Conservation (phyloP, 202 grass and related monocot species). For the Cymbopogon flexuosus region DNA sequence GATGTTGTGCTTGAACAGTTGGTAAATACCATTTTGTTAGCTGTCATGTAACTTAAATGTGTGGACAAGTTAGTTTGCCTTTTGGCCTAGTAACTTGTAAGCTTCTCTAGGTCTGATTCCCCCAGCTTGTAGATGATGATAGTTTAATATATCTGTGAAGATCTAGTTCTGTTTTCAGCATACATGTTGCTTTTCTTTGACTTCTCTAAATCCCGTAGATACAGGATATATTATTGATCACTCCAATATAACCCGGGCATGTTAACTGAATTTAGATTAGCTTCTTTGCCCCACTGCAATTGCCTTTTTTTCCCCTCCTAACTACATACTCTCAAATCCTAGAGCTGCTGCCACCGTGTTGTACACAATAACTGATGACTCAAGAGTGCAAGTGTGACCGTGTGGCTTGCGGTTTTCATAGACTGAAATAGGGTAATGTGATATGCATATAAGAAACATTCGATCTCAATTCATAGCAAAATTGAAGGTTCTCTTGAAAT, state of each 20-base stretch:
- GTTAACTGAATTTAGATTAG: too few species aligned
- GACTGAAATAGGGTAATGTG: not conserved
- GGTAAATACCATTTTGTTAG: slow-evolving; percentile 36
- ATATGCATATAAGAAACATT: not conserved
- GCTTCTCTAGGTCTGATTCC: not conserved
- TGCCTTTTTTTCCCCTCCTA: not conserved
- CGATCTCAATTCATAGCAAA: not conserved
- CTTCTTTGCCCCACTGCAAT: not conserved
- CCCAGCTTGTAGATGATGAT: slow-evolving; percentile 1
- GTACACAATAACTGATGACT: too few species aligned
- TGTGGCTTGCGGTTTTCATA: not conserved
- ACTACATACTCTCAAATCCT: not conserved
- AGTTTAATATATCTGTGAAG: not conserved
- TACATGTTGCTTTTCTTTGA: not conserved
- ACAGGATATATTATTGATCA: too few species aligned
- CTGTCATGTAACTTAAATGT: slow-evolving; percentile 12
- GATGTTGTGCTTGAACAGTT: slow-evolving; percentile 1
- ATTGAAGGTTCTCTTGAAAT: not conserved
- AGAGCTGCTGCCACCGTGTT: not conserved
- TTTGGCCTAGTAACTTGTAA: not conserved
- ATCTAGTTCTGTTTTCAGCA: not conserved
- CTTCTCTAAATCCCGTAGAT: not conserved
- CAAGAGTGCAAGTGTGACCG: not conserved
- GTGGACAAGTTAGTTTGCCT: slow-evolving; percentile 3
- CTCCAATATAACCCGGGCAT: too few species aligned